phyloP scores from a whole-genome alignment of 2,329 filamentous ascomycete genomes.

The Paecilomyces variotii region DNA sequence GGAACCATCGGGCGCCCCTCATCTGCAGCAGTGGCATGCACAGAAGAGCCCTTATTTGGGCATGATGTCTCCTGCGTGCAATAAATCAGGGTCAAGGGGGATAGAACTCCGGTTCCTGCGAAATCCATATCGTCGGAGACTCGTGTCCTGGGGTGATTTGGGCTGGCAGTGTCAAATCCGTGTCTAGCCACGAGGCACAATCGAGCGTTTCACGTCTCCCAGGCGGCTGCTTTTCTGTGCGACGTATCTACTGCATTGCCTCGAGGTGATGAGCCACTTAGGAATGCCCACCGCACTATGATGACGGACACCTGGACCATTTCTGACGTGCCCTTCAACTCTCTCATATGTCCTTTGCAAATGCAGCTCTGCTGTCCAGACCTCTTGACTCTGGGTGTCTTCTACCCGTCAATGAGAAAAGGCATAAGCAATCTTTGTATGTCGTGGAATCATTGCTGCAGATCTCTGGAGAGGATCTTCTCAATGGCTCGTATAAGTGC shows the following conservation, averaged over 20 bases:
- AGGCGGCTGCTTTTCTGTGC: slow-evolving; percentile 1
- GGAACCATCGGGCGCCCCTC: background rate
- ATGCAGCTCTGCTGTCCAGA: background rate
- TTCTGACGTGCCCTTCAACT: background rate
- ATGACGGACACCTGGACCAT: background rate
- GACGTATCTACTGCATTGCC: background rate
- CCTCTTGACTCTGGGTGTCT: background rate
- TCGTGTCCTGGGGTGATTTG: background rate
- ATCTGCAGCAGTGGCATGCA: background rate
- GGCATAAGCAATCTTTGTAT: background rate
- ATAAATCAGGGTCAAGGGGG: background rate
- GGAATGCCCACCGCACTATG: background rate
- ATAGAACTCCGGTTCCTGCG: background rate
- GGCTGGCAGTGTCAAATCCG: background rate
- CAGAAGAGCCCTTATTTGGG: background rate
- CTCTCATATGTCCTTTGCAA: background rate
- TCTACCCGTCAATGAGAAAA: background rate
- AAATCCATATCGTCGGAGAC: background rate
- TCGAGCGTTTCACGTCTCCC: slow-evolving; percentile 1
- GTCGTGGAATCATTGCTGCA: background rate
- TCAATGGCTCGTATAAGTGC: background rate
- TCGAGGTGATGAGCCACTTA: background rate
- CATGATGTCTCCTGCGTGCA: background rate
- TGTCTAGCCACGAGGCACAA: slow-evolving; percentile 1
- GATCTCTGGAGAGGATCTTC: background rate